Percentiles rank a stretch among this genome's conserved stretches.
Conservation (phyloP, 352 stramenopile genomes). For the Pythium coloratum region DNA sequence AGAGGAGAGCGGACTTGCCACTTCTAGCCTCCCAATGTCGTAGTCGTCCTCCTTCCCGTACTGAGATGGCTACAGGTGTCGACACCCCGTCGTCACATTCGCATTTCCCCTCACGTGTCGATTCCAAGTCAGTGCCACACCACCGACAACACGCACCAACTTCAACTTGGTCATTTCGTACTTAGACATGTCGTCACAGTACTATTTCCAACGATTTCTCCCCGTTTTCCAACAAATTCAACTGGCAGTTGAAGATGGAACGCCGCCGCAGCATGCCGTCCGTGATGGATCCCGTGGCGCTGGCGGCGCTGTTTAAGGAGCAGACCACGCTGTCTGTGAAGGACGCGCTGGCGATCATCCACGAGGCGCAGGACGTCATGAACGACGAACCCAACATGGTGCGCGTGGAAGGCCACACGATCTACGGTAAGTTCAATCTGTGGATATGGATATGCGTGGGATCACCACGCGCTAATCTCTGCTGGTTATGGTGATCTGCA, state of each 20-base stretch:
- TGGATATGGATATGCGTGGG: background rate
- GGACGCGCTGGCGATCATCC: slow-evolving; percentile 61
- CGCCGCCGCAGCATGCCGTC: slow-evolving; percentile 37
- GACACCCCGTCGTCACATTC: slow-evolving; percentile 3
- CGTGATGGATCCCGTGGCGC: slow-evolving; percentile 35
- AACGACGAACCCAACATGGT: slow-evolving; percentile 64
- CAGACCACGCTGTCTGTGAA: slow-evolving; percentile 55
- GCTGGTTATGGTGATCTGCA: slow-evolving; percentile 15
- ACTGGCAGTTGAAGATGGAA: slow-evolving; percentile 26
- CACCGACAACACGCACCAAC: slow-evolving; percentile 10
- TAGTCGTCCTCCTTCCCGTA: background rate
- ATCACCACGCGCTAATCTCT: no score
- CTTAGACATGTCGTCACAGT: slow-evolving; percentile 16
- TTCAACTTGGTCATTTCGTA: slow-evolving; percentile 30
- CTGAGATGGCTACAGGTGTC: slow-evolving; percentile 2
- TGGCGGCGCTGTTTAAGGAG: slow-evolving; percentile 60
- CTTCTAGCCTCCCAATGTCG: no score
- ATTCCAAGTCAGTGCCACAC: no score
- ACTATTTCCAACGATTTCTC: slow-evolving; percentile 5
- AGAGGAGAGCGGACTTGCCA: no score
- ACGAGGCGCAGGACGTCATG: slow-evolving; percentile 66
- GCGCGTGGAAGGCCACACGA: slow-evolving; percentile 31
- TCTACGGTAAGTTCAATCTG: slow-evolving; percentile 31
- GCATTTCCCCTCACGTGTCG: background rate
- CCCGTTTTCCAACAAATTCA: slow-evolving; percentile 3